Evolutionary conservation across 257 asterid species (phyloP).

Genomic region (Marsdenia floribunda): DNA sequence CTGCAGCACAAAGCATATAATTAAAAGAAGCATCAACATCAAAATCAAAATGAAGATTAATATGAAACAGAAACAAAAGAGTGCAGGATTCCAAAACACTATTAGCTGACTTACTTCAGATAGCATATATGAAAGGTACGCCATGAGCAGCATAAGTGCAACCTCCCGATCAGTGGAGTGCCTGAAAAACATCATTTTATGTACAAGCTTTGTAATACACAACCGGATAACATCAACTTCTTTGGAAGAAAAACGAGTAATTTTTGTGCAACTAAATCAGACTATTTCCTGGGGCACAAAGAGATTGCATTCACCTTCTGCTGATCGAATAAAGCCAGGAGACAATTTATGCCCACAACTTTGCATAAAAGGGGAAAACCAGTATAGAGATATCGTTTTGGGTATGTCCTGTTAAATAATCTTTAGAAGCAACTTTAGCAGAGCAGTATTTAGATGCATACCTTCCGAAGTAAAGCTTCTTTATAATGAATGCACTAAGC

Average conservation of each 20-base stretch:
- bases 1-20: slow-evolving; percentile 44
- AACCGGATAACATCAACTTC: background rate
- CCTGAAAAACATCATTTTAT: slow-evolving; percentile 40
- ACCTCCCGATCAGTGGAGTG: slow-evolving; percentile 99
- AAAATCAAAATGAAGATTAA: background rate
- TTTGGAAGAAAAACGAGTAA: background rate
- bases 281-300: background rate
- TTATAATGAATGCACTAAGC: slow-evolving; percentile 84
- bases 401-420: background rate
- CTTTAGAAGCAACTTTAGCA: slow-evolving; percentile 2
- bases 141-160: slow-evolving; percentile 97
- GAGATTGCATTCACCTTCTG: background rate
- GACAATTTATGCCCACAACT: background rate
- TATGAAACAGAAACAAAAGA: background rate
- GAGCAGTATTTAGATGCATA: slow-evolving; percentile 27
- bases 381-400: background rate
- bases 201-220: background rate
- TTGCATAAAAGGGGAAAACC: background rate
- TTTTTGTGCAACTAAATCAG: background rate
- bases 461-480: slow-evolving; percentile 96
- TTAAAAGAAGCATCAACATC: background rate
- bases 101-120: slow-evolving; percentile 73
- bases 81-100: slow-evolving; percentile 6
- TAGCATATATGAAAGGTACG: slow-evolving; percentile 92
- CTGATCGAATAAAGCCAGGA: background rate